These are phyloP conservation scores for Tuber melanosporum DNA, from an alignment of 495 filamentous ascomycete genomes.

Conservation along the genomic window DNA sequence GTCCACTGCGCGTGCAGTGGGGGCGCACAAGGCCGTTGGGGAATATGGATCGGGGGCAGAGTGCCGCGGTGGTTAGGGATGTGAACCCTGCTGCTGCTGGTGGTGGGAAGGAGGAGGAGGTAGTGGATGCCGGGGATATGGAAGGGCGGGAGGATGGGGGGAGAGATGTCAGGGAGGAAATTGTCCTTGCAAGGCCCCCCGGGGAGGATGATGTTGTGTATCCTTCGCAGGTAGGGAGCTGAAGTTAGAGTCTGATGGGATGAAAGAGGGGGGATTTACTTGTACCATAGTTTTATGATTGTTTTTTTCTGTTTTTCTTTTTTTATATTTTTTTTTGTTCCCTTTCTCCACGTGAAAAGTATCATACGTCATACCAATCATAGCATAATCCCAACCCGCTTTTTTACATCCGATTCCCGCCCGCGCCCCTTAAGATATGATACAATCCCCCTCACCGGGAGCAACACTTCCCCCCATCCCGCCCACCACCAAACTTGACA, in stretches of 20 bases:
- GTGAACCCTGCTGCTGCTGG: slow-evolving; percentile 46
- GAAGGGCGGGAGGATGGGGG: slow-evolving; percentile 46
- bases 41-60: slow-evolving; percentile 57
- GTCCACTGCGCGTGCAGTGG: slow-evolving; percentile 84
- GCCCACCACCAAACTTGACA: slow-evolving; percentile 51
- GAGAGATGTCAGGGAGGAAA: slow-evolving; percentile 34
- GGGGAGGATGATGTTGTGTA: slow-evolving; percentile 61
- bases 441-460: background rate
- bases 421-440: background rate
- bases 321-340: background rate
- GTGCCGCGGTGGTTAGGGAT: slow-evolving; percentile 21
- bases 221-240: slow-evolving; percentile 31
- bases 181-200: slow-evolving; percentile 60
- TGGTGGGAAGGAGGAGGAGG: slow-evolving; percentile 29
- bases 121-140: slow-evolving; percentile 8
- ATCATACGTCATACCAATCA: background rate
- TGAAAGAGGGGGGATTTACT: background rate
- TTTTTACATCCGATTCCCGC: background rate
- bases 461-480: slow-evolving; percentile 15
- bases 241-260: background rate
- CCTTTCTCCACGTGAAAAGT: background rate
- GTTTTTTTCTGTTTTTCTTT: slow-evolving; percentile 14
- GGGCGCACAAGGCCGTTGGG: slow-evolving; percentile 84
- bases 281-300: slow-evolving; percentile 11
- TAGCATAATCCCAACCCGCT: background rate